These are phyloP conservation scores for Tolypocladium paradoxum DNA, from an alignment of 2,329 filamentous ascomycete species.

Conservation along the genomic window DNA sequence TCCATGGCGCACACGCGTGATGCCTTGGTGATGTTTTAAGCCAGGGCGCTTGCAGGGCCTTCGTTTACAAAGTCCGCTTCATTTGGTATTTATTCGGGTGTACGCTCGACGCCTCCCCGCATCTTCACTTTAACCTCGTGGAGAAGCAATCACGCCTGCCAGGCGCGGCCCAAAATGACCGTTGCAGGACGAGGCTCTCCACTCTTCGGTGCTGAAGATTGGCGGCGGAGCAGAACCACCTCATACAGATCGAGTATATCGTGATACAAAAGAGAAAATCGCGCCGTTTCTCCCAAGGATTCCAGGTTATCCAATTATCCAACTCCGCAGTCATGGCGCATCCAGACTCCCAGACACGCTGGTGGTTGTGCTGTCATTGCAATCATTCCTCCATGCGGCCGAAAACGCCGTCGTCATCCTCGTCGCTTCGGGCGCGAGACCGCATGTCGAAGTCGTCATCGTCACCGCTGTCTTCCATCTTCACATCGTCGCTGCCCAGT, in stretches of 20 bases:
- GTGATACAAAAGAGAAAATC: conserved; percentile 40
- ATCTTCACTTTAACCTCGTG: conserved; percentile 65
- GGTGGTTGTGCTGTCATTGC: conserved; percentile 6
- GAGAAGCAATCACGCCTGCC: conserved; percentile 32
- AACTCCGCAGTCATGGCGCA: conserved; percentile 18
- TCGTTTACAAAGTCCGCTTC: conserved; percentile 12
- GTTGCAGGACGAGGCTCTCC: conserved; percentile 29
- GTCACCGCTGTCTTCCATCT: conserved; percentile 60
- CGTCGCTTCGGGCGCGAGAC: conserved; percentile 59
- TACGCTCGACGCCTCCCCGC: conserved; percentile 53
- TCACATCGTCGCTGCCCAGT: conserved; percentile 44
- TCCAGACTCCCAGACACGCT: conserved; percentile 1
- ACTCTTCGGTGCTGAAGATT: conserved; percentile 59
- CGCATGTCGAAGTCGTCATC: conserved; percentile 56
- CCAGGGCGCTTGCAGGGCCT: not conserved
- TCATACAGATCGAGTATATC: conserved; percentile 31
- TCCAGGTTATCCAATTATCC: conserved; percentile 22
- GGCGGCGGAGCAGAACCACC: conserved; percentile 53
- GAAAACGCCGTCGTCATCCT: conserved; percentile 93
- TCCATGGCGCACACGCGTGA: not conserved
- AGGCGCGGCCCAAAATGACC: conserved; percentile 9
- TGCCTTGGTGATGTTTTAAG: not conserved
- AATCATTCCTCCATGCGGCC: conserved; percentile 84
- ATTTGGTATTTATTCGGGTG: conserved; percentile 30
- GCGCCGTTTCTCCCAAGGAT: conserved; percentile 14